Base-by-base conservation (phyloP, 345 rosid species). In the Cochlearia excelsa region DNA sequence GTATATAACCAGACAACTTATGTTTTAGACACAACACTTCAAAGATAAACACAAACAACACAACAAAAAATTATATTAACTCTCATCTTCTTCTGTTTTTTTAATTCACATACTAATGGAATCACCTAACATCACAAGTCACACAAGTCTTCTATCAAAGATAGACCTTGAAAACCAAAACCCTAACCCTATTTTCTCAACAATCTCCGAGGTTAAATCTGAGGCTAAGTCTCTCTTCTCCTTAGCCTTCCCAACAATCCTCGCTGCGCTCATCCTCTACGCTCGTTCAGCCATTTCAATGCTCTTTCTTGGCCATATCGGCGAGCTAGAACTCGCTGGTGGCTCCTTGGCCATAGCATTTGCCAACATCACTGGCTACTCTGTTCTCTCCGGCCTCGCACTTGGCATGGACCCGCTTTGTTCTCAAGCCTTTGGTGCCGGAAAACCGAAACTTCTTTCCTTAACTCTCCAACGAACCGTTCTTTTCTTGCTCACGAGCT, bases 321-420 rank as follows among this genome's bases (percentile, higher is more conserved):
- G 98, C 3, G 88, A 91, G 68, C 61, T 81, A 2, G 84, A 87
- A 60, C 90, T 91, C 2, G 98, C 98, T 31, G 96, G 86, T 6
- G 98, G 98, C 28, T 91, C 98, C 10, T 76, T 91, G 0, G 92
- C 98, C 58, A 91, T 91, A 38, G 95, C 98, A 51, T 91, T 91
- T 31, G 96, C 92, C 3, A 91, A 91, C 68, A 91, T 91, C 59
- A 84, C 89, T 1, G 98, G 98, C 35, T 91, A 91, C 79, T 86
- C 98, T 0, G 98, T 91, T 55, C 92, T 91, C 46, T 78, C 98
- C 0, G 98, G 98, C 6, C 82, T 91, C 30, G 83, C 98, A 37
- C 72, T 88, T 9, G 98, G 90, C 6, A 88, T 91, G 98, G 98
- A 91, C 56, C 98, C 98, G 2, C 87, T 91, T 16, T 91, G 98